phyloP scores from a whole-genome alignment of 257 asterid genomes.

The Penstemon davidsonii region DNA sequence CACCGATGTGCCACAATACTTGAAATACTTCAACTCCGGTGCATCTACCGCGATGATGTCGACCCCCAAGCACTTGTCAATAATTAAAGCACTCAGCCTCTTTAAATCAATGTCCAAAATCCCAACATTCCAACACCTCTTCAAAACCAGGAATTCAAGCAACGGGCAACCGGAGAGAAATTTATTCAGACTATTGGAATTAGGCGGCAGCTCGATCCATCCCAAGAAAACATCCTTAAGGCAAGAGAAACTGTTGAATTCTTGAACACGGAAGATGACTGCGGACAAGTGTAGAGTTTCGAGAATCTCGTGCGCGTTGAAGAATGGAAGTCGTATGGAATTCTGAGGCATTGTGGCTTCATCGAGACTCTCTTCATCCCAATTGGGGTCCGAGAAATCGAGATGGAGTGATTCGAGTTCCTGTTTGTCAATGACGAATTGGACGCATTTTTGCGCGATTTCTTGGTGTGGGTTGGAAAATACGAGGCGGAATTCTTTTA shows the following conservation, averaged over 20 bases:
- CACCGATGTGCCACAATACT: conserved; percentile 26
- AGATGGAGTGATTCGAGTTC: conserved; percentile 18
- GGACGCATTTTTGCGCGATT: too few species aligned
- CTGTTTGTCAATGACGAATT: not conserved
- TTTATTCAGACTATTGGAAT: not conserved
- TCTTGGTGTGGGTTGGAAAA: conserved; percentile 18
- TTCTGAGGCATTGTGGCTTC: not conserved
- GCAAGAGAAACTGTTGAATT: not conserved
- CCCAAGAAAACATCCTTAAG: conserved; percentile 28
- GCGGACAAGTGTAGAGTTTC: conserved; percentile 29
- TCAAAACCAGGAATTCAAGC: conserved; percentile 24
- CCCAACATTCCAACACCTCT: conserved; percentile 19
- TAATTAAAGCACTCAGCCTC: conserved; percentile 22
- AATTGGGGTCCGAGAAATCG: conserved; percentile 31
- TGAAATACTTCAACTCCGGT: conserved; percentile 28
- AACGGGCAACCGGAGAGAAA: conserved; percentile 20
- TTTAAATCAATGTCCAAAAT: not conserved
- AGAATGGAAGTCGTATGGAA: conserved; percentile 1
- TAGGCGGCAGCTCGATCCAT: conserved; percentile 20
- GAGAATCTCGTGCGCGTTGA: not conserved
- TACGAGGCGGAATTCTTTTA: not conserved
- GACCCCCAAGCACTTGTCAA: conserved; percentile 26
- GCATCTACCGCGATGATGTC: not conserved
- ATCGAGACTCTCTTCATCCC: conserved; percentile 8
- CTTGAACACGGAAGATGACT: not conserved